These are phyloP conservation scores for Populus tremula DNA, from an alignment of 345 rosid species.

Conservation along the genomic window DNA sequence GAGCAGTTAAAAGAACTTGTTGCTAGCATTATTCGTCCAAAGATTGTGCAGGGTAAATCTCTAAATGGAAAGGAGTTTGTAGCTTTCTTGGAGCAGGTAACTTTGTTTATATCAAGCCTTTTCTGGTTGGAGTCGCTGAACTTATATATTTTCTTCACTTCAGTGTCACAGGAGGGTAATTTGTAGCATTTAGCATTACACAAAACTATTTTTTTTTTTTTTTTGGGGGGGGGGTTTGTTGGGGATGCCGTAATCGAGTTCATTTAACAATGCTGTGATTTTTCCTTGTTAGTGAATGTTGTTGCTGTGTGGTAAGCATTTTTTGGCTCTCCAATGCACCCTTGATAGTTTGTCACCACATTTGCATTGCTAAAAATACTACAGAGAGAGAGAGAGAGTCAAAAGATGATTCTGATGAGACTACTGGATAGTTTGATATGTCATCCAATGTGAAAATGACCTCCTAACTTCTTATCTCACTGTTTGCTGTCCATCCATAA, in stretches of 20 bases:
- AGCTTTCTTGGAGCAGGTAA: slow-evolving; percentile 87
- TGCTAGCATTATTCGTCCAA: slow-evolving; percentile 73
- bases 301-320: neutral
- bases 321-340: slow-evolving; percentile 4
- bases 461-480: neutral
- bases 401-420: neutral
- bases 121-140: neutral
- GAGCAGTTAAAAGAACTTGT: slow-evolving; percentile 80
- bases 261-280: neutral
- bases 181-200: too few species aligned
- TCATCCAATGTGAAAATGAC: neutral
- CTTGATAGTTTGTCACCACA: neutral
- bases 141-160: neutral
- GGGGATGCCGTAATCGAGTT: neutral
- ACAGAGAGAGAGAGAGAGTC: too few species aligned
- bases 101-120: slow-evolving; percentile 5
- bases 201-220: too few species aligned
- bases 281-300: neutral
- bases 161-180: neutral
- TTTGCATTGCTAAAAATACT: neutral
- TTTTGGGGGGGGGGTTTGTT: neutral
- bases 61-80: slow-evolving; percentile 92
- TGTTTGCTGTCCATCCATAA: neutral
- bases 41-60: slow-evolving; percentile 86
- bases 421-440: neutral